phyloP scores from a whole-genome alignment of 306 rosid genomes.

The Myrica gale region DNA sequence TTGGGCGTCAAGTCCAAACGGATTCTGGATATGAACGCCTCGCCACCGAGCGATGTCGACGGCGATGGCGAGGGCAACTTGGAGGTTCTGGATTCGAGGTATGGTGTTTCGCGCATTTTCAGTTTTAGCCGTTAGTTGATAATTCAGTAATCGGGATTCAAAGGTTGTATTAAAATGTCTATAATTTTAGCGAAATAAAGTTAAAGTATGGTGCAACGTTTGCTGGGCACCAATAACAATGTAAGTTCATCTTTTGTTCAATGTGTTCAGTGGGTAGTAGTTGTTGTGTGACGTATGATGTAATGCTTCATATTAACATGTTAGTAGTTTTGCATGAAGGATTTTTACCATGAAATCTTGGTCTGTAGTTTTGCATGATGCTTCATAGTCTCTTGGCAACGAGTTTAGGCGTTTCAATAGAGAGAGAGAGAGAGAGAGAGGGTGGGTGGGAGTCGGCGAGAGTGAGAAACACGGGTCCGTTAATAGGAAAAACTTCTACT shows the following conservation, averaged over 20 bases:
- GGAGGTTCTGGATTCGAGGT: constrained; percentile 66
- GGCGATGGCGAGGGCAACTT: constrained; percentile 30
- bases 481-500: not conserved
- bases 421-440: too few relatives aligned
- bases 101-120: constrained; percentile 1
- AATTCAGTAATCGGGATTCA: not conserved
- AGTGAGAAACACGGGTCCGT: too few relatives aligned
- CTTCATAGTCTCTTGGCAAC: too few relatives aligned
- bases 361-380: too few relatives aligned
- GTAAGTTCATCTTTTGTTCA: not conserved
- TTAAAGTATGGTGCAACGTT: not conserved
- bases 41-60: constrained; percentile 86
- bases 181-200: not conserved
- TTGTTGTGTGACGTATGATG: not conserved
- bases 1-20: constrained; percentile 83
- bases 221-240: not conserved
- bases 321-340: not conserved
- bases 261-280: not conserved
- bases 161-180: not conserved
- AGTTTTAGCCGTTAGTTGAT: not conserved
- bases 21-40: constrained; percentile 85
- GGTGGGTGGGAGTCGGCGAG: too few relatives aligned
- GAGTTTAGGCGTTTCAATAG: too few relatives aligned
- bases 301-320: not conserved
- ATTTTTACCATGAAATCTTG: not conserved